Percentiles rank a stretch among this genome's conserved stretches.
phyloP scores from a whole-genome alignment of 2,329 filamentous ascomycete genomes.

The Trichoderma sp. region DNA sequence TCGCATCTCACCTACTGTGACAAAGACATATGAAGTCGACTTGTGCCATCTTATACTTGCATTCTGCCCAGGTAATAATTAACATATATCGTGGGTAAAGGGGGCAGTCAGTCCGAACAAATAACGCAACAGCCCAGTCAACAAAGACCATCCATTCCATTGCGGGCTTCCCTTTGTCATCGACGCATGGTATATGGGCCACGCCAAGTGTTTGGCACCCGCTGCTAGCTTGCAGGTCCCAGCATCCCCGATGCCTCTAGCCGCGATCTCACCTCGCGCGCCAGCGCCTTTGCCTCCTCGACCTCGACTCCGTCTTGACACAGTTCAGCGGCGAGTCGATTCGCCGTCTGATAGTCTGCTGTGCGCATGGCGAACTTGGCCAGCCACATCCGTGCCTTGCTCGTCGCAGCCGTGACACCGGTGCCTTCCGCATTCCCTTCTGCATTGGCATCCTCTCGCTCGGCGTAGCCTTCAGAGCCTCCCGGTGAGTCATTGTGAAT shows the following conservation, averaged over 20 bases:
- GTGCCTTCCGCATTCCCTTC: constrained; percentile 58
- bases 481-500: constrained; percentile 58
- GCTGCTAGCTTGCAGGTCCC: constrained; percentile 33
- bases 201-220: background rate
- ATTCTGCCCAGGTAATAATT: background rate
- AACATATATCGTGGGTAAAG: background rate
- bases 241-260: constrained; percentile 57
- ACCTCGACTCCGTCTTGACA: constrained; percentile 96
- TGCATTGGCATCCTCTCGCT: constrained; percentile 37
- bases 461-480: constrained; percentile 44
- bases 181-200: background rate
- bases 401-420: constrained; percentile 88
- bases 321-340: constrained; percentile 82
- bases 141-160: background rate
- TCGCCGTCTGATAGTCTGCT: constrained; percentile 74
- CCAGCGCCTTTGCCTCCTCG: constrained; percentile 92
- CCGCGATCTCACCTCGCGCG: constrained; percentile 80
- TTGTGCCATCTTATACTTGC: background rate
- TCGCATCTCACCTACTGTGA: background rate
- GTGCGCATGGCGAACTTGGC: constrained; percentile 77
- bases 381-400: constrained; percentile 91
- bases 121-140: background rate
- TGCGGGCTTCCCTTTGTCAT: background rate
- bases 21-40: background rate
- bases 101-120: background rate